Conservation (phyloP, 2,329 filamentous ascomycete species). For the Epichloe sibirici region DNA sequence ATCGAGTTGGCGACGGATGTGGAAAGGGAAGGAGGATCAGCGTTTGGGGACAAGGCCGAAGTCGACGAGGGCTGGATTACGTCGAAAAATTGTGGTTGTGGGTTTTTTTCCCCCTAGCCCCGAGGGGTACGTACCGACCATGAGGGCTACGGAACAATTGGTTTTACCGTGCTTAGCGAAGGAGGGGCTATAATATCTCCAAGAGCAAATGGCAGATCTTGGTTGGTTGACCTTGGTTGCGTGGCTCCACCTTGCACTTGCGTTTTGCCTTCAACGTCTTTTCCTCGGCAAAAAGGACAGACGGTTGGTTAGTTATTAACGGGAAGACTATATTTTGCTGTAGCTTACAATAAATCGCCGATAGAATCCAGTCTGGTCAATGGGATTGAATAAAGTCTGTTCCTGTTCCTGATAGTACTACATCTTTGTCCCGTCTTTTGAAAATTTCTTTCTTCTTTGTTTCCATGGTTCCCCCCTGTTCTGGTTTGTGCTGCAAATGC, state of each 20-base stretch:
- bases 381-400: not conserved
- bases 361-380: no score
- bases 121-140: constrained; percentile 18
- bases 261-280: not conserved
- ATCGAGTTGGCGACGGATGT: constrained; percentile 30
- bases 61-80: constrained; percentile 21
- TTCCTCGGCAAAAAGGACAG: not conserved
- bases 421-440: not conserved
- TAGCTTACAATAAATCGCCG: no score
- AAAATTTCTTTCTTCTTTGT: not conserved
- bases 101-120: constrained; percentile 23
- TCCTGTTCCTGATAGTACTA: not conserved
- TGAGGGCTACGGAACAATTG: constrained; percentile 16
- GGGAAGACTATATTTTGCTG: no score
- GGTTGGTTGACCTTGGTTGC: not conserved
- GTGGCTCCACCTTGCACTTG: not conserved
- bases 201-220: not conserved
- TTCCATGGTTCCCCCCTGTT: not conserved
- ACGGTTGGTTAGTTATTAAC: no score
- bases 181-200: not conserved
- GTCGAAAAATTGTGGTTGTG: constrained; percentile 28
- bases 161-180: constrained; percentile 12
- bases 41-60: constrained; percentile 19
- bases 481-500: not conserved
- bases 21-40: constrained; percentile 19